These are phyloP conservation scores for Pneumocystis oryctolagi DNA, from an alignment of 1,139 yeast genomes.

Conservation along the genomic window DNA sequence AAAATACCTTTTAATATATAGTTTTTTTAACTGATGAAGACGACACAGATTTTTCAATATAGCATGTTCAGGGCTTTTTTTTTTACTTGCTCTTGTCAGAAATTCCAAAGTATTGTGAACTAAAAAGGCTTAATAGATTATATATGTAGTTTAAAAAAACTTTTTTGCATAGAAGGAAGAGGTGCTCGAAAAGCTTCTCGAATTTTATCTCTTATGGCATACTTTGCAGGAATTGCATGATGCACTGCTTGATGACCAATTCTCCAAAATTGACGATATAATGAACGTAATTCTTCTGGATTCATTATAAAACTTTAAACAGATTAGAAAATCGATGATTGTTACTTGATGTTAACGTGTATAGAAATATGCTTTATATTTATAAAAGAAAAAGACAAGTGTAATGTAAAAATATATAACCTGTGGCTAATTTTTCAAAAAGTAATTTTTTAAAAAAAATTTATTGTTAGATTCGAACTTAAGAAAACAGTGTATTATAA, in stretches of 20 bases:
- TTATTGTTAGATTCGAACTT: too few relatives aligned
- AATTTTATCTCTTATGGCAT: neutral
- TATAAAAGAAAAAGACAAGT: too few relatives aligned
- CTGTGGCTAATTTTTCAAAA: too few relatives aligned
- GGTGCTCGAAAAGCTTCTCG: neutral
- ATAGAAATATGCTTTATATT: too few relatives aligned
- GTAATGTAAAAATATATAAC: too few relatives aligned
- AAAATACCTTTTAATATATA: neutral
- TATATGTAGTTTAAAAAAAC: neutral
- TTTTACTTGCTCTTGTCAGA: slow-evolving; percentile 15
- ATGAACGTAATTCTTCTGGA: neutral
- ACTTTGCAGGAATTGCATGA: neutral
- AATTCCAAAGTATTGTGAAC: slow-evolving; percentile 15
- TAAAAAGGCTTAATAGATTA: neutral
- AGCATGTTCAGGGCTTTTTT: slow-evolving; percentile 15
- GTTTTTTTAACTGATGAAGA: slow-evolving; percentile 8
- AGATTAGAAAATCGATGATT: neutral
- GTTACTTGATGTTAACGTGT: neutral
- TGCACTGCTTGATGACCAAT: slow-evolving; percentile 3
- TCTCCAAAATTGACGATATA: slow-evolving; percentile 1
- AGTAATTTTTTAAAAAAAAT: too few relatives aligned
- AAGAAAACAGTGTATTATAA: too few relatives aligned
- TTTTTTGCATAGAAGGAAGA: neutral
- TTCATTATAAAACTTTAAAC: neutral
- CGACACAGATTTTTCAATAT: slow-evolving; percentile 14